Evolutionary conservation across 2,329 filamentous ascomycete genomes (phyloP).

Genomic region (Venturia asperata): DNA sequence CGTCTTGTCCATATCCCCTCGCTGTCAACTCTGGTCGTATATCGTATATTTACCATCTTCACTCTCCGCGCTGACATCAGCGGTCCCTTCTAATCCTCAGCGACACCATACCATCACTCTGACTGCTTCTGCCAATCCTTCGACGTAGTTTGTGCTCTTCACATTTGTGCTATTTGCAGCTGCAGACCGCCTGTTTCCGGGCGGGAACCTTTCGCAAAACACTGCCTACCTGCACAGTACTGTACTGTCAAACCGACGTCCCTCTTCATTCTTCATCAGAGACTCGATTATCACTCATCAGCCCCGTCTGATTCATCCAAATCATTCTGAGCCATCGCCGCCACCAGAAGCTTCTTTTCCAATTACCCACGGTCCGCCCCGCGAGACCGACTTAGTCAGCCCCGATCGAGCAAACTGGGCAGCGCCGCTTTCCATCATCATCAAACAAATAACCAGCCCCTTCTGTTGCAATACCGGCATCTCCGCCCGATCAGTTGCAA

Average conservation of each 20-base stretch:
- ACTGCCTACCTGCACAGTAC: too few relatives aligned
- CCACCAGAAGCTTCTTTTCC: conserved; percentile 7
- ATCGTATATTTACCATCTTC: neutral
- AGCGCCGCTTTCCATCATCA: neutral
- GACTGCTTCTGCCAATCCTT: neutral
- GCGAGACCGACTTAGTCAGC: neutral
- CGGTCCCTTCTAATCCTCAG: neutral
- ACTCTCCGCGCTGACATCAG: neutral
- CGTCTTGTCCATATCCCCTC: neutral
- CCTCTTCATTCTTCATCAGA: neutral
- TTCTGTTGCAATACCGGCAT: neutral
- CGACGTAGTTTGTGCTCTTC: neutral
- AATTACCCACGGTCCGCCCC: neutral
- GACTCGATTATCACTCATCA: neutral
- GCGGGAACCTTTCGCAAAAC: neutral
- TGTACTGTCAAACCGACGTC: too few relatives aligned
- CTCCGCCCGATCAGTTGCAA: neutral
- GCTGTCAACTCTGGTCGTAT: neutral
- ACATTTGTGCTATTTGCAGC: neutral
- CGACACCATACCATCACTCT: too few relatives aligned
- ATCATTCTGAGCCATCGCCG: neutral
- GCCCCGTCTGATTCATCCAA: neutral
- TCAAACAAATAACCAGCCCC: neutral
- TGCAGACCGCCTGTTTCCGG: conserved; percentile 12
- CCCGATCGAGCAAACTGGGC: neutral